Conservation (phyloP, 2,329 filamentous ascomycete genomes). For the Fusarium euwallaceae region DNA sequence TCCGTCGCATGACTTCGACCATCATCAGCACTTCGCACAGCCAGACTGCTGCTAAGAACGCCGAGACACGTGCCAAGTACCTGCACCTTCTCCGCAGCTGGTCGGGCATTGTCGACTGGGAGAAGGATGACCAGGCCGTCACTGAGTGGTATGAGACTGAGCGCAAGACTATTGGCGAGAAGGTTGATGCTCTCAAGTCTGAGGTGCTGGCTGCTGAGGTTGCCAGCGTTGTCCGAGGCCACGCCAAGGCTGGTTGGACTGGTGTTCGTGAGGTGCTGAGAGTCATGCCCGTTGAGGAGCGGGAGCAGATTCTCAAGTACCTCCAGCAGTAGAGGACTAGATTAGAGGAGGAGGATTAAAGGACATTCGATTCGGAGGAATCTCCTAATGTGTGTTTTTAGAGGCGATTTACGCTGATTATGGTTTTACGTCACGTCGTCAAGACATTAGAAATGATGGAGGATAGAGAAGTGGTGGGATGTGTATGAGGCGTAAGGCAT, state of each 20-base stretch:
- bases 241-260: constrained; percentile 79
- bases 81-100: constrained; percentile 85
- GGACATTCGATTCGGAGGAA: constrained; percentile 19
- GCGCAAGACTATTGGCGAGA: constrained; percentile 82
- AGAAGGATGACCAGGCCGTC: constrained; percentile 83
- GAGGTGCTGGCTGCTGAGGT: constrained; percentile 71
- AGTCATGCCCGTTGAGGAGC: constrained; percentile 89
- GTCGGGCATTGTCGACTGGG: constrained; percentile 83
- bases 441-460: constrained; percentile 43
- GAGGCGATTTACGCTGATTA: constrained; percentile 36
- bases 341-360: neutral
- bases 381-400: constrained; percentile 32
- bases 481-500: constrained; percentile 44
- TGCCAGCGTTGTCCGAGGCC: constrained; percentile 58
- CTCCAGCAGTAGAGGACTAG: constrained; percentile 57
- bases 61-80: constrained; percentile 73
- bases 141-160: constrained; percentile 98
- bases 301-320: constrained; percentile 81
- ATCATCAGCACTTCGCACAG: constrained; percentile 48
- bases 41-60: constrained; percentile 57
- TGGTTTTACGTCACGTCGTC: constrained; percentile 36
- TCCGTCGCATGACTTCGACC: constrained; percentile 82
- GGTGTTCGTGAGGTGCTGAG: constrained; percentile 88
- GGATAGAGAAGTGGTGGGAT: constrained; percentile 37
- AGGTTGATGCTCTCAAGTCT: constrained; percentile 86